Base-by-base conservation (phyloP, 1,284 basidiomycete genomes). In the Malassezia furfur region DNA sequence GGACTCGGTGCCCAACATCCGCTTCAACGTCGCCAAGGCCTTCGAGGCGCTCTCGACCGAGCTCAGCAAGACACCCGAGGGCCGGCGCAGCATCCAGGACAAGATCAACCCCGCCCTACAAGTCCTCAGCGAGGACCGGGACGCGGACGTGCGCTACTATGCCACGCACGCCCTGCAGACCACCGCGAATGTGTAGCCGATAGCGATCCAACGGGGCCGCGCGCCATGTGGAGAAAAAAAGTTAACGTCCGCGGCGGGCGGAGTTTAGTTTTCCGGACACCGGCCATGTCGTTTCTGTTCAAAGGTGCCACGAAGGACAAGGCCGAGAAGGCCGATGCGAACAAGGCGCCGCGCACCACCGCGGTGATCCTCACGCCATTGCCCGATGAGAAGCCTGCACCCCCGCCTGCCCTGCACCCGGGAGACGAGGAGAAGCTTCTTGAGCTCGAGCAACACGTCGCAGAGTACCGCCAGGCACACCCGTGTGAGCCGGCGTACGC, bases 1-100 rank as follows among this genome's bases (percentile, higher is more conserved):
- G 51, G 94, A 98, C 76, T 85, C 89, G 9, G 98, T 99, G 71
- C 94, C 94, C 54, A 99, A 99, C 78, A 98, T 98, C 76, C 87
- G 94, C 40, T 99, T 98, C 82, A 98, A 98, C 76, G 91, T 96
- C 32, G 88, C 91, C 43, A 96, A 96, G 77, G 86, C 88, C 14
- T 70, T 74, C 39, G 71, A 73, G 60, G 84, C 88, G 25, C 80
- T 96, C 51, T 87, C 87, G 0, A 78, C 78, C 17, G 83, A 86
- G 1, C 85, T 89, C 59, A 82, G 76, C 25, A 79, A 80, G 30
- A 77, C 78, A 31, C 77, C 83, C 2, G 87, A 88, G 55, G 91
- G 91, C 9, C 81, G 81, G 59, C 82, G 85, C 63, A 80, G 93
- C 53, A 80, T 86, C 41, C 80, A 81, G 65, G 79, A 84, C 66